phyloP scores from a whole-genome alignment of 306 rosid genomes.

The Arachis stenosperma region DNA sequence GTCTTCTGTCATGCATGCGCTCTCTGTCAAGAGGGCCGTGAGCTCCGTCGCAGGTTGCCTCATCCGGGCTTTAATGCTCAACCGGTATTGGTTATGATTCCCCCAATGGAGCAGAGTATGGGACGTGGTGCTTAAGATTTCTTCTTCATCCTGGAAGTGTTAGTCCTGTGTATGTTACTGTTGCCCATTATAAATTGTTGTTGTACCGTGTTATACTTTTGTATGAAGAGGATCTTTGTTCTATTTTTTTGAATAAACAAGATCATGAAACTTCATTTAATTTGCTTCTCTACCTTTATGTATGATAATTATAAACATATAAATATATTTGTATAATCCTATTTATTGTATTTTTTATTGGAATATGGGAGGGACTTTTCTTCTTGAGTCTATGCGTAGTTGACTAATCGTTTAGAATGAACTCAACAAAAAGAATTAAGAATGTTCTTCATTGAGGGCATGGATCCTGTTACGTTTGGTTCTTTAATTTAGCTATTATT shows the following conservation, averaged over 20 bases:
- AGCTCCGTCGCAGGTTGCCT: conserved; percentile 85
- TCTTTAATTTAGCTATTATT: not conserved
- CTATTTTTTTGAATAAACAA: conserved; percentile 32
- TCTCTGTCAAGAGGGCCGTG: conserved; percentile 97
- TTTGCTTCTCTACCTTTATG: conserved; percentile 28
- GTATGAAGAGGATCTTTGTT: conserved; percentile 23
- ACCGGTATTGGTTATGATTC: conserved; percentile 79
- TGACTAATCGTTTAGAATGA: conserved; percentile 15
- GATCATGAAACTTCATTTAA: conserved; percentile 27
- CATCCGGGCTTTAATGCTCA: conserved; percentile 92
- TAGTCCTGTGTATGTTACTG: conserved; percentile 36
- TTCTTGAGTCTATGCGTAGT: not conserved
- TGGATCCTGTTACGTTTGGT: conserved; percentile 1
- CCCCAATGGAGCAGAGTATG: conserved; percentile 90
- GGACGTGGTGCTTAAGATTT: conserved; percentile 57
- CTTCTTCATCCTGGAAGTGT: conserved; percentile 14
- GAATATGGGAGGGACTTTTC: conserved; percentile 18
- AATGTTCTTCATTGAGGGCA: not conserved
- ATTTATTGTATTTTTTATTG: not conserved
- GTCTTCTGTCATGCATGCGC: conserved; percentile 85
- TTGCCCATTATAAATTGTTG: conserved; percentile 19
- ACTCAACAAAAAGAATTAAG: not conserved
- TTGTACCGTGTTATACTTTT: conserved; percentile 14
- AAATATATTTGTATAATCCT: not conserved
- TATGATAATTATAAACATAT: not conserved